Base-by-base conservation (phyloP, 2,329 filamentous ascomycete genomes). In the Talaromyces sp. region DNA sequence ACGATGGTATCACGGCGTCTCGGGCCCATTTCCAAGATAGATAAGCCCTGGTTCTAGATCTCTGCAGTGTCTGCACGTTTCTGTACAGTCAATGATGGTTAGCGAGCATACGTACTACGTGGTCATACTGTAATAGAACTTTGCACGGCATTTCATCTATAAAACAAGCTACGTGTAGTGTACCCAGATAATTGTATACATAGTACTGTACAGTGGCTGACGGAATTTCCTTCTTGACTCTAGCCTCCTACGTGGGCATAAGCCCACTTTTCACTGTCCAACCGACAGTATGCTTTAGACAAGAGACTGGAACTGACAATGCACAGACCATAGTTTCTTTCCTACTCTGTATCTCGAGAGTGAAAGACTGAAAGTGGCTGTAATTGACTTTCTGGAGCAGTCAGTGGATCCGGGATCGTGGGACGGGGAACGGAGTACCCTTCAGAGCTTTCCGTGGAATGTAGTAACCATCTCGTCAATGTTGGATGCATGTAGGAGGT, bases 191-290 rank as follows among this genome's bases (percentile, higher is more conserved):
- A 31, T n/a, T 52, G 31, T 47, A 47, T 4, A 22, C 22, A 22
- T 22, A 22, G 22, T 22, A 25, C 19, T 37, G 8, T 37, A 37
- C 52, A 56, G 31, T 54, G 50, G 50, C 50, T 54, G n/a, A 19
- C 58, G 58, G 58, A 49, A 61, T 49, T 61, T 49, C 58, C 58
- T 61, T 27, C 19, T 61, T 61, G 58, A 61, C 41, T 25, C 43
- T 61, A 61, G 58, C 25, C 58, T 43, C 41, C 9, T 47, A 37
- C 33, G 58, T 61, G 58, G 58, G 27, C 27, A 31, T 31, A 1
- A 31, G 27, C 27, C 27, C 27, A 31, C 27, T 31, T 7, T 7
- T 31, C 27, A 31, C 27, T 31, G 27, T 31, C 4, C 27, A 31
- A 31, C 27, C 13, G 19, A 33, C 15, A 27, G 15, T 49, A 49